phyloP scores from a whole-genome alignment of 371 early-diverging fungal genomes.

The Mycotypha africana region DNA sequence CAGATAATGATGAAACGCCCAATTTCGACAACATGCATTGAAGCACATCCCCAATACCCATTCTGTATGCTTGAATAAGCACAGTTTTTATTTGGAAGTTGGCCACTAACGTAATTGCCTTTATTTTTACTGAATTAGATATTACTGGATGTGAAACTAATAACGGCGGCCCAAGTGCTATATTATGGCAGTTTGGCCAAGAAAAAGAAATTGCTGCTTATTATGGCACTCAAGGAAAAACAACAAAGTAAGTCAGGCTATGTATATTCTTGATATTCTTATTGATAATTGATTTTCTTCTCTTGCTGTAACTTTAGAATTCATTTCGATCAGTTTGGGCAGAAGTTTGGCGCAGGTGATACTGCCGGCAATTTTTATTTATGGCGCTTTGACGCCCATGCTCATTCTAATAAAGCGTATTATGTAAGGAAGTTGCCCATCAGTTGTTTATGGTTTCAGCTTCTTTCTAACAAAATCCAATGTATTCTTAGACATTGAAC shows the following conservation, averaged over 20 bases:
- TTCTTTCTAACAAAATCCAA: too few species aligned
- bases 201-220: slow-evolving; percentile 53
- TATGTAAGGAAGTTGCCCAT: too few species aligned
- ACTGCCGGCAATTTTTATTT: slow-evolving; percentile 60
- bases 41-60: slow-evolving; percentile 55
- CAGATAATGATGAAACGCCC: slow-evolving; percentile 29
- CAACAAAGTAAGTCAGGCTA: slow-evolving; percentile 42
- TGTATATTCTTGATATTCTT: background rate
- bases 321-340: slow-evolving; percentile 70
- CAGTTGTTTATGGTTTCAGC: background rate
- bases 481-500: slow-evolving; percentile 26
- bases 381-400: slow-evolving; percentile 72
- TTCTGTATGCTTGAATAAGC: slow-evolving; percentile 47
- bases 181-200: slow-evolving; percentile 61
- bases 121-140: slow-evolving; percentile 28
- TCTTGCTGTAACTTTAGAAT: too few species aligned
- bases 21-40: slow-evolving; percentile 45
- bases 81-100: too few species aligned
- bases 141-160: slow-evolving; percentile 51
- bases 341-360: slow-evolving; percentile 73
- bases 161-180: slow-evolving; percentile 42
- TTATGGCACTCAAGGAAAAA: slow-evolving; percentile 45
- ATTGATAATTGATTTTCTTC: background rate
- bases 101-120: too few species aligned
- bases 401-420: slow-evolving; percentile 57